These are phyloP conservation scores for Scedosporium dehoogii DNA, from an alignment of 2,329 filamentous ascomycete genomes.

Conservation along the genomic window DNA sequence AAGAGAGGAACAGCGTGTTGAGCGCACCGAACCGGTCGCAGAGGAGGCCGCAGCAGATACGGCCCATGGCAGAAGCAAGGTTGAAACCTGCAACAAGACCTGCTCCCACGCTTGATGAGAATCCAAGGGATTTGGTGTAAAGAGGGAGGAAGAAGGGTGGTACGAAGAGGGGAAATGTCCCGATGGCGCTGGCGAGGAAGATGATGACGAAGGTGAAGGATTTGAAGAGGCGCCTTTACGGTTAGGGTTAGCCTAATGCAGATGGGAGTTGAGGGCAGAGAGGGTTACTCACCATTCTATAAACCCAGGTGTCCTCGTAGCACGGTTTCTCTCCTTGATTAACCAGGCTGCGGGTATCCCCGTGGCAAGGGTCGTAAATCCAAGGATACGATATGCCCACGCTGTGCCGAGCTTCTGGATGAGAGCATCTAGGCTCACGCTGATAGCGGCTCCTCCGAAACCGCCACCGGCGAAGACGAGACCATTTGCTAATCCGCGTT, in stretches of 20 bases:
- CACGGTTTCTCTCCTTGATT: conserved; percentile 33
- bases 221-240: conserved; percentile 36
- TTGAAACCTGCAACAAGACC: conserved; percentile 52
- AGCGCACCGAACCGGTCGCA: conserved; percentile 45
- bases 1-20: conserved; percentile 41
- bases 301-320: conserved; percentile 26
- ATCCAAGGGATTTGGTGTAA: conserved; percentile 43
- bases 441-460: conserved; percentile 43
- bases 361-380: conserved; percentile 39
- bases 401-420: conserved; percentile 32
- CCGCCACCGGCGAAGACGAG: conserved; percentile 44
- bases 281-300: conserved; percentile 35
- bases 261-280: not conserved
- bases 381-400: conserved; percentile 44
- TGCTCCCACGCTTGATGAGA: conserved; percentile 42
- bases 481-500: conserved; percentile 45
- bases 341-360: conserved; percentile 46
- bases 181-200: conserved; percentile 44
- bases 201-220: conserved; percentile 39
- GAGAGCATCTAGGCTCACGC: conserved; percentile 37
- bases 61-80: conserved; percentile 47
- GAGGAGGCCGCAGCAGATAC: conserved; percentile 41
- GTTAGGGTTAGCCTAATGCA: conserved; percentile 6
- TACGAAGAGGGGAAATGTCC: conserved; percentile 50
- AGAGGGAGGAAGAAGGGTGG: conserved; percentile 52